Percentiles rank a stretch among this genome's conserved stretches.
Evolutionary conservation across 2,329 filamentous ascomycete genomes (phyloP).

Genomic region (Colletotrichum scovillei): DNA sequence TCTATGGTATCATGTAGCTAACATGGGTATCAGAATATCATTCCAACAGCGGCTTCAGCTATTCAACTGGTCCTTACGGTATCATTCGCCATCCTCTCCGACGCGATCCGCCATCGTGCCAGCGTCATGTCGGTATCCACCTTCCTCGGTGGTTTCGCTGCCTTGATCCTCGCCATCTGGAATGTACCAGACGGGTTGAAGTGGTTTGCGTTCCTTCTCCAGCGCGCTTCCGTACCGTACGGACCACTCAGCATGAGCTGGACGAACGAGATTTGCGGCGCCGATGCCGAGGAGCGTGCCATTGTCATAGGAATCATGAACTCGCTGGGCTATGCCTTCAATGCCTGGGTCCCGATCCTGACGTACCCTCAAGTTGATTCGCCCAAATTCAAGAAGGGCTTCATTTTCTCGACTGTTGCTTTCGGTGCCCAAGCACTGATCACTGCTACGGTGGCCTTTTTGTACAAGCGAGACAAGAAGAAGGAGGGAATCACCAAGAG

Average conservation of each 20-base stretch:
- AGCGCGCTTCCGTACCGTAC: constrained; percentile 28
- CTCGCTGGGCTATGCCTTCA: constrained; percentile 51
- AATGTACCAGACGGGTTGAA: constrained; percentile 63
- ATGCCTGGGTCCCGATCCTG: constrained; percentile 67
- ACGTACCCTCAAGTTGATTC: constrained; percentile 59
- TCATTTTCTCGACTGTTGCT: constrained; percentile 43
- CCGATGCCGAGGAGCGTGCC: constrained; percentile 26
- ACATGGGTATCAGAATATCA: constrained; percentile 18
- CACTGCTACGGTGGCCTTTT: constrained; percentile 13
- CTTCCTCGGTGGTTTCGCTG: constrained; percentile 26
- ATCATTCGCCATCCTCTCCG: constrained; percentile 27
- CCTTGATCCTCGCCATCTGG: constrained; percentile 62
- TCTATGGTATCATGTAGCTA: no score
- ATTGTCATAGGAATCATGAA: constrained; percentile 35
- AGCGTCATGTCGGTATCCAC: constrained; percentile 30
- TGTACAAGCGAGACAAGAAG: constrained; percentile 23
- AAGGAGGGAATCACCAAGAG: neutral
- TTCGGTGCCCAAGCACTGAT: constrained; percentile 22
- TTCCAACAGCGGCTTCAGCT: constrained; percentile 27
- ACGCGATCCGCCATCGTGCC: constrained; percentile 28
- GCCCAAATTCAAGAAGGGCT: constrained; percentile 56
- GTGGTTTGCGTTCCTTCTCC: constrained; percentile 63
- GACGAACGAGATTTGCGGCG: constrained; percentile 32
- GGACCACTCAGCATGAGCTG: constrained; percentile 31
- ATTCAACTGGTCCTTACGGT: constrained; percentile 30